Evolutionary conservation across 176 grass and related monocot genomes (phyloP).

Genomic region (sorghum (Sorghum bicolor)): Sorghum_bicolor_NCBIv3 NC_012870.2:9772501-9773000

Average conservation of each 20-base stretch:
- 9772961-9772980: conserved; percentile 13
- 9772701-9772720: conserved; percentile 61
- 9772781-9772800: conserved; percentile 89
- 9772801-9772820: conserved; percentile 78
- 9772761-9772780: conserved; percentile 88
- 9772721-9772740: conserved; percentile 91
- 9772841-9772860: conserved; percentile 94
- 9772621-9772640: neutral
- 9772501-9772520: neutral
- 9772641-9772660: neutral
- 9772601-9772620: neutral
- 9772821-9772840: conserved; percentile 90
- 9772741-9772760: conserved; percentile 90
- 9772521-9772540: conserved; percentile 14
- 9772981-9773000: conserved; percentile 66
- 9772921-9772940: conserved; percentile 5
- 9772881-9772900: conserved; percentile 97
- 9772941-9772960: conserved; percentile 11
- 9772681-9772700: conserved; percentile 22
- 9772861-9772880: conserved; percentile 96
- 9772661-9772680: neutral
- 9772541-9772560: neutral
- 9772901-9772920: conserved; percentile 50
- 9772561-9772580: neutral
- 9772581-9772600: neutral